phyloP scores from a whole-genome alignment of 805 yeast species.

The Nakazawaea sp. region DNA sequence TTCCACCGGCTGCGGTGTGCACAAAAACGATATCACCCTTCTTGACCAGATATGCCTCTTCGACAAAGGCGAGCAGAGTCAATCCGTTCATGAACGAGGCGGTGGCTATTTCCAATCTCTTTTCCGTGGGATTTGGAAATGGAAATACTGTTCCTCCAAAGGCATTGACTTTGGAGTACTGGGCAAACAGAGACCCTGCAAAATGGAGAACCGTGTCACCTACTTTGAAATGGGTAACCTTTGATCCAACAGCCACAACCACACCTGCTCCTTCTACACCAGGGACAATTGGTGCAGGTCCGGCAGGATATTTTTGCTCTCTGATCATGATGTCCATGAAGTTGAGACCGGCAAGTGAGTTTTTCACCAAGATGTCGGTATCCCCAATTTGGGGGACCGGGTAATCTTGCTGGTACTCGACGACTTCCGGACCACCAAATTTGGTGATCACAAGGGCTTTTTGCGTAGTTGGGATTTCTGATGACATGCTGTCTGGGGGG shows the following conservation, averaged over 20 bases:
- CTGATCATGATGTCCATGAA: conserved; percentile 81
- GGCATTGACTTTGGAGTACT: conserved; percentile 58
- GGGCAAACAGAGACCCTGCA: conserved; percentile 56
- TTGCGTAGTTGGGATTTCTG: not conserved
- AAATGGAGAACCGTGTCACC: conserved; percentile 70
- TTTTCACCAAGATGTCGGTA: conserved; percentile 63
- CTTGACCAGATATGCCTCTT: conserved; percentile 60
- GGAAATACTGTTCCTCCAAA: conserved; percentile 32
- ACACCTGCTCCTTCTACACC: conserved; percentile 72
- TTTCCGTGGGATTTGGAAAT: conserved; percentile 44
- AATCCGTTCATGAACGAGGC: conserved; percentile 65
- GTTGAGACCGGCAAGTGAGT: conserved; percentile 73
- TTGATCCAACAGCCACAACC: conserved; percentile 56
- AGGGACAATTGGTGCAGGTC: conserved; percentile 53
- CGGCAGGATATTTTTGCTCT: conserved; percentile 62
- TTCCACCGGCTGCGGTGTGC: conserved; percentile 97
- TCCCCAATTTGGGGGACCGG: conserved; percentile 53
- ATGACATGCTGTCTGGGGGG: no score
- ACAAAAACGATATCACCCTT: conserved; percentile 67
- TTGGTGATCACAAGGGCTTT: conserved; percentile 49
- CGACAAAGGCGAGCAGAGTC: conserved; percentile 68
- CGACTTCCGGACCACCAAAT: conserved; percentile 51
- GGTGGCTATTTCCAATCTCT: conserved; percentile 46
- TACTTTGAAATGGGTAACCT: conserved; percentile 45
- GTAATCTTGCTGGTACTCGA: conserved; percentile 48